Percentiles rank a stretch among this genome's conserved stretches.
Evolutionary conservation across 2,329 filamentous ascomycete genomes (phyloP).

Genomic region (Pseudocercospora pini-densiflorae): DNA sequence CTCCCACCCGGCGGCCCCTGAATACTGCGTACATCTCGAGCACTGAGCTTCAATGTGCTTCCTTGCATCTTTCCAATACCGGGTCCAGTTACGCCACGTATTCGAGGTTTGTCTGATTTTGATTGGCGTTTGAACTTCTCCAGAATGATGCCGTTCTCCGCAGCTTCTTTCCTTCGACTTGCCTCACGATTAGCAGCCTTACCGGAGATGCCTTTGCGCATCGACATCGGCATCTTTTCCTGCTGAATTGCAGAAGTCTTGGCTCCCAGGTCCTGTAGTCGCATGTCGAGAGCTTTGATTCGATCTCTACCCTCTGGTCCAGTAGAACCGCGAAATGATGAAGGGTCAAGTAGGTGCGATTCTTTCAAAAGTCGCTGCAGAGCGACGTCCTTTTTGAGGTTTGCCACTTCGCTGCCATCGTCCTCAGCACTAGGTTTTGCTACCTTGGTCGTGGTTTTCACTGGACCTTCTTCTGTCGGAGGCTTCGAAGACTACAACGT

Average conservation of each 20-base stretch:
- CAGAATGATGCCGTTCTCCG: conserved; percentile 87
- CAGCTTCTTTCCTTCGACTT: conserved; percentile 75
- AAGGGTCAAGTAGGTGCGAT: conserved; percentile 79
- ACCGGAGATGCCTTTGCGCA: conserved; percentile 80
- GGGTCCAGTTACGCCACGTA: conserved; percentile 72
- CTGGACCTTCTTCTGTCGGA: conserved; percentile 40
- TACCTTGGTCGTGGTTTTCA: conserved; percentile 33
- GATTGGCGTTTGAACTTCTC: conserved; percentile 62
- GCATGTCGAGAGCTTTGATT: conserved; percentile 80
- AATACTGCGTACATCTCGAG: conserved; percentile 74
- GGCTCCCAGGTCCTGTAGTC: conserved; percentile 80
- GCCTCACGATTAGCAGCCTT: conserved; percentile 70
- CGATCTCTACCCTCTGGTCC: conserved; percentile 68
- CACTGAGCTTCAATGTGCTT: conserved; percentile 78
- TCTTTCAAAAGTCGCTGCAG: conserved; percentile 89
- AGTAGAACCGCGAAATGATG: conserved; percentile 56
- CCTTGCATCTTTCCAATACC: conserved; percentile 79
- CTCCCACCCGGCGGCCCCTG: conserved; percentile 51
- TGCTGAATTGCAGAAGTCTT: conserved; percentile 75
- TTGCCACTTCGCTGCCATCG: conserved; percentile 63
- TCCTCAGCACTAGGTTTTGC: conserved; percentile 41
- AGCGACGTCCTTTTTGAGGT: conserved; percentile 89
- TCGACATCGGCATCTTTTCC: conserved; percentile 85
- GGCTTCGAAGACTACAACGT: conserved; percentile 54
- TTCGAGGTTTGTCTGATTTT: conserved; percentile 49